phyloP scores from a whole-genome alignment of 306 rosid genomes.

The Quercus aquifolioides region DNA sequence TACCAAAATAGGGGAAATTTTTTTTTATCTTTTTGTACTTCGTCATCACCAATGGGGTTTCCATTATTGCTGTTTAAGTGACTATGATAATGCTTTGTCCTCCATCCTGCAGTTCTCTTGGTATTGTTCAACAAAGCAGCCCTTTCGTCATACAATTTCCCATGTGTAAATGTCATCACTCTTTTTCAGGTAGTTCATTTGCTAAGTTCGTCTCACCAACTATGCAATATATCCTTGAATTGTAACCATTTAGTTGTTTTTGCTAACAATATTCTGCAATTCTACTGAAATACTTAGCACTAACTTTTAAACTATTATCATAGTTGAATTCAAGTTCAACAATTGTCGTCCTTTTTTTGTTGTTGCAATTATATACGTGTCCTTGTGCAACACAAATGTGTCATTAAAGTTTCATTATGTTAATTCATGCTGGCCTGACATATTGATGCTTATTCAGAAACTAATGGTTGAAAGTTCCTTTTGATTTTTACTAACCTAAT shows the following conservation, averaged over 20 bases:
- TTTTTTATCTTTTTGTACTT: not conserved
- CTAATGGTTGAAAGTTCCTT: not conserved
- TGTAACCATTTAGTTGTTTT: not conserved
- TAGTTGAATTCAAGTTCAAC: not conserved
- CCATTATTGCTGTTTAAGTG: not conserved
- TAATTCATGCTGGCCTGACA: not conserved
- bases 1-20: too few relatives aligned
- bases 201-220: not conserved
- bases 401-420: not conserved
- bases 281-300: not conserved
- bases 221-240: not conserved
- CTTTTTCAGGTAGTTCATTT: slow-evolving; percentile 59
- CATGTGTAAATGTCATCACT: slow-evolving; percentile 53
- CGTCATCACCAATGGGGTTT: not conserved
- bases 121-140: slow-evolving; percentile 80
- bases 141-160: slow-evolving; percentile 64
- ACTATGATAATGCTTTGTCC: not conserved
- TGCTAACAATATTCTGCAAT: slow-evolving; percentile 1
- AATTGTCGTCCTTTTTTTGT: not conserved
- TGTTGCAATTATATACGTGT: not conserved
- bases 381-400: not conserved
- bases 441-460: not conserved
- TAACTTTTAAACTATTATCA: not conserved
- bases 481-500: not conserved
- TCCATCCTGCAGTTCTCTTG: slow-evolving; percentile 52